These are phyloP conservation scores for Neophaeococcomyces aloes DNA, from an alignment of 2,329 filamentous ascomycete species.

Conservation along the genomic window DNA sequence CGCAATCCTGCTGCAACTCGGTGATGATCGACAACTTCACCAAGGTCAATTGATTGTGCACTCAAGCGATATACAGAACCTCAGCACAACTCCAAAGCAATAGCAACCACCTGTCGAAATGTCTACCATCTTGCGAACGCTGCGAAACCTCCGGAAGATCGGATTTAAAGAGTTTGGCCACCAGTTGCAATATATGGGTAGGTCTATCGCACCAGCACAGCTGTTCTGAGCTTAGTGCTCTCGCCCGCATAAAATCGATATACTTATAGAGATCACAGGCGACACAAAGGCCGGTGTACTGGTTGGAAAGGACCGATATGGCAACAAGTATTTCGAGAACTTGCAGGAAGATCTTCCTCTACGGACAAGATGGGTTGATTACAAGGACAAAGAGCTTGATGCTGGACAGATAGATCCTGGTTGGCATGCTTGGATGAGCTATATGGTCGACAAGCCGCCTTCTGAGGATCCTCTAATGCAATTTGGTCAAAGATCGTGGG, in stretches of 20 bases:
- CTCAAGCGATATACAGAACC: no score
- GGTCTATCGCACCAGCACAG: slow-evolving; percentile 20
- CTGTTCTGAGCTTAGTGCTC: neutral
- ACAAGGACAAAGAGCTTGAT: slow-evolving; percentile 65
- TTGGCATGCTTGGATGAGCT: slow-evolving; percentile 98
- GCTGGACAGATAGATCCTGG: slow-evolving; percentile 71
- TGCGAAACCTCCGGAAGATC: slow-evolving; percentile 76
- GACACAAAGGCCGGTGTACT: slow-evolving; percentile 91
- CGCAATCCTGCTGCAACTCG: no score
- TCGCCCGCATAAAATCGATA: slow-evolving; percentile 1
- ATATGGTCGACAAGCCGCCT: slow-evolving; percentile 80
- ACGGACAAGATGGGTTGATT: slow-evolving; percentile 89
- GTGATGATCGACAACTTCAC: no score
- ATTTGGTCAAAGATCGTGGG: slow-evolving; percentile 61
- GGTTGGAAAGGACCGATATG: slow-evolving; percentile 75
- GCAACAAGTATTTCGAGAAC: slow-evolving; percentile 98
- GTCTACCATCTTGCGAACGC: slow-evolving; percentile 81
- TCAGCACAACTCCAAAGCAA: no score
- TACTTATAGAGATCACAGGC: slow-evolving; percentile 39
- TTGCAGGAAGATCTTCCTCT: slow-evolving; percentile 76
- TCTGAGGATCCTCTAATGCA: slow-evolving; percentile 62
- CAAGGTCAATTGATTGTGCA: no score
- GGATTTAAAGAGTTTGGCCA: slow-evolving; percentile 87
- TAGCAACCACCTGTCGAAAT: slow-evolving; percentile 43
- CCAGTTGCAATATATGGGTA: slow-evolving; percentile 72